phyloP scores from a whole-genome alignment of 192 early-diverging fungal species.

The Neocallimastix lanati region DNA sequence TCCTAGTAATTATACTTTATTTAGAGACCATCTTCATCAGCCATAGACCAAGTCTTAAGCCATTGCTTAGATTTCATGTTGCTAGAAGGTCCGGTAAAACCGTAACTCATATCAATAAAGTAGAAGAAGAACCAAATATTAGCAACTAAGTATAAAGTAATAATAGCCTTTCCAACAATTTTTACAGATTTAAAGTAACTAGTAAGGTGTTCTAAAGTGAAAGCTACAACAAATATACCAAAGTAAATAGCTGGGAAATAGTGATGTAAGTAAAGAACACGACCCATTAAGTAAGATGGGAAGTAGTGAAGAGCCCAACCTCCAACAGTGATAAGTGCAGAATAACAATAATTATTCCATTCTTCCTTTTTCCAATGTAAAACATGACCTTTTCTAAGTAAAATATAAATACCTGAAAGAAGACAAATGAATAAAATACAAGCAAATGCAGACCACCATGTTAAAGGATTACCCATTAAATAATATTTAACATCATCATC shows the following conservation, averaged over 20 bases:
- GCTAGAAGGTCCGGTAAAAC: background rate
- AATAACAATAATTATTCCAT: slow-evolving; percentile 57
- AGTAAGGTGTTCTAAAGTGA: slow-evolving; percentile 54
- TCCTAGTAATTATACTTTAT: too few relatives aligned
- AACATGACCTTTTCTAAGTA: background rate
- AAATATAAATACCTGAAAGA: slow-evolving; percentile 20
- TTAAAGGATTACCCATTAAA: slow-evolving; percentile 77
- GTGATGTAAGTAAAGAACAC: slow-evolving; percentile 90
- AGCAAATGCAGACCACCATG: slow-evolving; percentile 64
- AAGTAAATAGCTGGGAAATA: slow-evolving; percentile 95
- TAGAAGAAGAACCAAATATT: background rate
- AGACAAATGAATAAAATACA: slow-evolving; percentile 27
- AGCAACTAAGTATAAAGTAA: background rate
- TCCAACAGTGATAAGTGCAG: slow-evolving; percentile 47
- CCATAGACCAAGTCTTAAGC: background rate
- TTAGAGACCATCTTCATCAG: background rate
- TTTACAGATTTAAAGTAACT: background rate
- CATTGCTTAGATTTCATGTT: background rate
- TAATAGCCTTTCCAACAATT: background rate
- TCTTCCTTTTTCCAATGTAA: slow-evolving; percentile 4
- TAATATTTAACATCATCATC: slow-evolving; percentile 73
- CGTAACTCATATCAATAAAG: background rate
- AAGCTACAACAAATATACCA: slow-evolving; percentile 59
- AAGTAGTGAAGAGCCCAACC: slow-evolving; percentile 93
- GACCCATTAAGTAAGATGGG: slow-evolving; percentile 91